Evolutionary conservation across 176 grass and related monocot species (phyloP), one percentile per base, ranked within the genome.

Genomic region (Zea luxurians): DNA sequence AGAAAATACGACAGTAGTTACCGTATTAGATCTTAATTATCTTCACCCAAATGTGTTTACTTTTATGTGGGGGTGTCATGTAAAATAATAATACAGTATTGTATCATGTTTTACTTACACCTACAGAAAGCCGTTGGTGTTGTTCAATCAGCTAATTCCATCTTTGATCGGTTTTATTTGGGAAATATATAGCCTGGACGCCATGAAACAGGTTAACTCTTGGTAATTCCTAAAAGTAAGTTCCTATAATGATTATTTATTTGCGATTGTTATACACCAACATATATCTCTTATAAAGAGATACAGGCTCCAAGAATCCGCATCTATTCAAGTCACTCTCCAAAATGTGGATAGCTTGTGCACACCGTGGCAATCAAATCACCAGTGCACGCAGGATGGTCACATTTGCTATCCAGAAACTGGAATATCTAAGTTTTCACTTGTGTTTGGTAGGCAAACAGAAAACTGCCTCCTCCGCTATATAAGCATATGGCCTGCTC

Each of bases 361-460:
- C 46, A 88, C 46, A 88, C 78, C 49, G 62, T 92, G 87, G 90
- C 87, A 88, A 79, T 77, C 90, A 92, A 86, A 89, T 90, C 76
- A 82, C n/a, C 60, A 76, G 75, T n/a, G 68, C 50, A 76, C 50
- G 66, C 82, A 79, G 89, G 79, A 92, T 85, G 84, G 76, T 46
- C 63, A 68, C 27, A 63, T 80, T 86, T 50, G 54, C 79, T 82
- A 83, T 85, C 79, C 68, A 83, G 78, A 86, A 85, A 78, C 82
- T 72, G 88, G 75, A 88, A 88, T 89, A 79, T 85, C 84, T 92
- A 70, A 78, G 36, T 80, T 85, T 66, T 66, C 83, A 77, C 69
- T 91, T 86, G 78, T 49, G 49, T 74, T 75, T 72, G 45, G 74
- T 89, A 13, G 73, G 69, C 7, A 48, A 84, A 89, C 76, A 61